Evolutionary conservation across 2,329 filamentous ascomycete genomes (phyloP), one percentile per base, ranked within the genome.

Genomic region (Xylaria arbuscula): DNA sequence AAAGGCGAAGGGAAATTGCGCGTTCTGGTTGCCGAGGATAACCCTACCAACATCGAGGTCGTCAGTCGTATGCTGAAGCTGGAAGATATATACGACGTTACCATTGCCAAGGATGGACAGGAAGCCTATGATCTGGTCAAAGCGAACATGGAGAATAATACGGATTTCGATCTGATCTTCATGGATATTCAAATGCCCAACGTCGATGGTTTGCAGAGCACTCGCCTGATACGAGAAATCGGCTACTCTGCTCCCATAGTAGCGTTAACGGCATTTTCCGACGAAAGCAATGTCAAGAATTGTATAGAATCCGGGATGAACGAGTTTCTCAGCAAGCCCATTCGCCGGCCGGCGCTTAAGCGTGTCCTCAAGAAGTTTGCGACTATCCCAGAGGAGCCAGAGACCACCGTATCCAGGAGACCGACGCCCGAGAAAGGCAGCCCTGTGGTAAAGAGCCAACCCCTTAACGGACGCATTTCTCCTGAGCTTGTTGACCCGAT

Each of bases 111-210:
- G 77, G 91, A 93, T 75, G 92, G 92, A 0, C 92, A 97, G 79
- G 93, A 97, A 80, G 94, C 94, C 0, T 93, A 94, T 67, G 93
- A 97, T 70, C 84, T 92, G 34, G 94, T 97, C 72, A 94, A 93
- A 77, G 89, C 89, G 17, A 92, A 90, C 71, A 96, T 97, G 92
- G 88, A 90, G 58, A 87, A 86, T 34, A 87, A 90, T 61, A 85
- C 87, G 63, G 87, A 87, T 2, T 97, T 95, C 77, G 93, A 97
- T 73, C 85, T 98, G 32, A 95, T 98, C 70, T 96, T 97, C 77
- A 98, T 97, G 94, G 94, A 98, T 75, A 91, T 97, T 8, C 93
- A 93, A 80, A 98, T 98, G 94, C 94, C 94, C 3, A 97, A 96
- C 70, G 86, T 98, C 15, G 94, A 97, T 76, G 94, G 94, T 1